Base-by-base conservation (phyloP, 441 rosid species). In the Corymbia calophylla region DNA sequence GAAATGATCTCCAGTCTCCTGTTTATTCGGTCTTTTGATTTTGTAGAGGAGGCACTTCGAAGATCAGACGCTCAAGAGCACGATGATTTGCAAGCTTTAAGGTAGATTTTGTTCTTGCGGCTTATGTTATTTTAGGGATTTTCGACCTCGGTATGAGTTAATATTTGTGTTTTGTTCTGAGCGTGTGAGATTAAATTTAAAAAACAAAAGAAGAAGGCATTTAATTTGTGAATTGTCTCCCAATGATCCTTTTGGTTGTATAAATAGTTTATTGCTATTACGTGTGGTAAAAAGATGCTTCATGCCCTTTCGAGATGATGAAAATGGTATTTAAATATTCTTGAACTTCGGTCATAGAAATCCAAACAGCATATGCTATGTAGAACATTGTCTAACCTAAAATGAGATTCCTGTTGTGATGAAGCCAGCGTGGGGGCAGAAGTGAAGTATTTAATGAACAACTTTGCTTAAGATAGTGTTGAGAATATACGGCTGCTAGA, bases 21-120 rank as follows among this genome's bases (percentile, higher is more conserved):
- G n/a, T 39, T 73, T 73, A 49, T 39, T 23, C 35, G 84, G 90
- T 91, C 21, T 53, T 82, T 13, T 70, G 64, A 53, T 89, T 88
- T 88, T 89, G 93, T 93, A 97, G 99, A 96, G 91, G 99, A 97
- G 93, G 96, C 93, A 87, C 91, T 90, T 80, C 96, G 97, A 73
- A 94, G 99, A 93, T 93, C 97, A 91, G 88, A 93, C 73, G 99
- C 97, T 88, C 89, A 94, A 91, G 98, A 97, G 94, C 87, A 84
- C 86, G 92, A 96, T 95, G 97, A 92, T 87, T 91, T 95, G 64
- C 51, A 88, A 31, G 91, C 94, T 89, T 95, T 98, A 93, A 98
- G 99, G 99, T 96, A 58, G 27, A 86, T 58, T 86, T 54, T 86
- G 29, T 86, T 86, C 48, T 55, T 53, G 87, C 49, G 1, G 60